These are phyloP conservation scores for Cordyceps fumosorosea DNA, from an alignment of 2,329 filamentous ascomycete genomes.

Conservation along the genomic window DNA sequence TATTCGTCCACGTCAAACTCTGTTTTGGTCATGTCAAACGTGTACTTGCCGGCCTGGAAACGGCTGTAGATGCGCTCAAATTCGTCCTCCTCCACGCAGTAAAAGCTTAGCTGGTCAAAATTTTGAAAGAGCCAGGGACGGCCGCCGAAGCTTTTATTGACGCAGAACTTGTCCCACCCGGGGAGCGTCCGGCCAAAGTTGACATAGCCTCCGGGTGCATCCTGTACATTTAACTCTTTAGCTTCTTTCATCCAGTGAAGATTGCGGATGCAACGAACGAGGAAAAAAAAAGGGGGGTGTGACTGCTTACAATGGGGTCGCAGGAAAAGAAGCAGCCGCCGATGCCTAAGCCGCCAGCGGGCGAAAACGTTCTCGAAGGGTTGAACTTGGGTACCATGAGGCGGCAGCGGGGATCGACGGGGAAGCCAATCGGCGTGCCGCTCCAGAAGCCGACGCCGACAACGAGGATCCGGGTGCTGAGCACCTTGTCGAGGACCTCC, in stretches of 20 bases:
- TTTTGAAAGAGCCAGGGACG: slow-evolving; percentile 30
- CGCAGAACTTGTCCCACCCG: slow-evolving; percentile 27
- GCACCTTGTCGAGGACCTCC: slow-evolving; percentile 26
- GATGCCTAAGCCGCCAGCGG: slow-evolving; percentile 26
- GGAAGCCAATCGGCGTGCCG: slow-evolving; percentile 25
- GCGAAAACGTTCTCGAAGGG: slow-evolving; percentile 26
- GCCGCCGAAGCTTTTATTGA: slow-evolving; percentile 22
- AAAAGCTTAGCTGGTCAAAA: slow-evolving; percentile 27
- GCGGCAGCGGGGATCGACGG: slow-evolving; percentile 7
- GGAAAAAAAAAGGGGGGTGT: neutral
- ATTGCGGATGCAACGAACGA: neutral
- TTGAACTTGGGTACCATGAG: slow-evolving; percentile 23
- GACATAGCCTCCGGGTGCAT: slow-evolving; percentile 30
- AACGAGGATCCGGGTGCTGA: slow-evolving; percentile 27
- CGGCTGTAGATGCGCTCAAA: slow-evolving; percentile 21
- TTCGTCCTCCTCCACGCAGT: slow-evolving; percentile 24
- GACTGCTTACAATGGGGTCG: slow-evolving; percentile 20
- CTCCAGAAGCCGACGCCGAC: slow-evolving; percentile 26
- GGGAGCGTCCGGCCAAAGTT: slow-evolving; percentile 24
- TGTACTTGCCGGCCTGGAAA: slow-evolving; percentile 24
- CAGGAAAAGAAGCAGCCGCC: slow-evolving; percentile 26
- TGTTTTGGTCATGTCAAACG: slow-evolving; percentile 21
- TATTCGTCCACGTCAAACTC: slow-evolving; percentile 26
- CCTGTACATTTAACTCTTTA: slow-evolving; percentile 9
- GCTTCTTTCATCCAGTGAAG: neutral